A percentile compares a stretch with the other conserved stretches of the same genome.
Conservation (phyloP, 1,139 yeast genomes). For the Blastobotrys serpentis region DNA sequence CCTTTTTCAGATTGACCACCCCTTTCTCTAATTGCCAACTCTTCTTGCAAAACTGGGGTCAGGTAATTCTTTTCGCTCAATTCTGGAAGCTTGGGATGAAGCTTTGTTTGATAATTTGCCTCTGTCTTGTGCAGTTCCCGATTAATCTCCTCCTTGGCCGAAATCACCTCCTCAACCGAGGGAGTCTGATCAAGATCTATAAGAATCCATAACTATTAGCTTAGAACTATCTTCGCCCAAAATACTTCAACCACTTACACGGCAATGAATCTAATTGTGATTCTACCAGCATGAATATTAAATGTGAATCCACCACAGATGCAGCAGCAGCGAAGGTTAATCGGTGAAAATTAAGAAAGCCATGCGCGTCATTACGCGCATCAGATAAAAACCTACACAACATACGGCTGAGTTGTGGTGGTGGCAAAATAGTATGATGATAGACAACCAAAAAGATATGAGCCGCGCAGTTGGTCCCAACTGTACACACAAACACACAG, state of each 20-base stretch:
- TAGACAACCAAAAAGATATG: too few relatives aligned
- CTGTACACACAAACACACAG: too few relatives aligned
- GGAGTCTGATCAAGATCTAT: slow-evolving; percentile 23
- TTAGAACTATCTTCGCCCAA: neutral
- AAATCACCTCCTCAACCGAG: slow-evolving; percentile 23
- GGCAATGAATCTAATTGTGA: slow-evolving; percentile 28
- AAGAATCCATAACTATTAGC: neutral
- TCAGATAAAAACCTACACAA: neutral
- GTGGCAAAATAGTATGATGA: too few relatives aligned
- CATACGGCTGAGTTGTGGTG: too few relatives aligned
- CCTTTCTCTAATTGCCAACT: slow-evolving; percentile 29
- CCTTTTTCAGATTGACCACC: slow-evolving; percentile 34
- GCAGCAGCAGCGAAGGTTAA: neutral
- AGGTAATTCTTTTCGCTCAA: slow-evolving; percentile 15
- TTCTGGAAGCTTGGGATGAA: slow-evolving; percentile 17
- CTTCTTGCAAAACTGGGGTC: slow-evolving; percentile 24
- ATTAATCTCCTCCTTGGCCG: slow-evolving; percentile 23
- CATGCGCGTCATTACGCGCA: too few relatives aligned
- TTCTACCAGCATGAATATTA: slow-evolving; percentile 18
- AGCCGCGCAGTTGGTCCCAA: too few relatives aligned
- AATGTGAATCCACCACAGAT: neutral
- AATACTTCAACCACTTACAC: slow-evolving; percentile 21
- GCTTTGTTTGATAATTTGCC: neutral
- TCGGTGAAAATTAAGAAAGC: too few relatives aligned
- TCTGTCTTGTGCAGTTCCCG: slow-evolving; percentile 24